phyloP scores from a whole-genome alignment of 2,329 filamentous ascomycete genomes.

The Xylaria polymorpha region DNA sequence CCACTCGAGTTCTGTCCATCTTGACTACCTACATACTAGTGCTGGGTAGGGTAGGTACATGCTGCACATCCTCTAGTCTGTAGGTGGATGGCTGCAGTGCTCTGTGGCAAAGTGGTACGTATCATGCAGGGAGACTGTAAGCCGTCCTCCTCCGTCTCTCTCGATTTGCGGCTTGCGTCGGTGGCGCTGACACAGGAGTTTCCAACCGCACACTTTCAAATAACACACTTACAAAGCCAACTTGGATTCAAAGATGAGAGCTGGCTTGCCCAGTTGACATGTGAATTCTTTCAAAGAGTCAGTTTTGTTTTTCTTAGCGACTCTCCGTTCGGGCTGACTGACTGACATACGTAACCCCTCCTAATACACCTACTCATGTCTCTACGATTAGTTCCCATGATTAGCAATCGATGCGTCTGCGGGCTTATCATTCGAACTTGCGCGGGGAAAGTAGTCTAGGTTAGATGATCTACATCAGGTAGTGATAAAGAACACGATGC shows the following conservation, averaged over 20 bases:
- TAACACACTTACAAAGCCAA: not conserved
- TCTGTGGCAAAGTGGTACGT: conserved; percentile 15
- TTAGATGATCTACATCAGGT: not conserved
- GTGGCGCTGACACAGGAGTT: conserved; percentile 29
- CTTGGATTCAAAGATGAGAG: not conserved
- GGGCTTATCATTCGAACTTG: not conserved
- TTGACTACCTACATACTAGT: not conserved
- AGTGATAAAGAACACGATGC: not conserved
- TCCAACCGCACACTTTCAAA: not conserved
- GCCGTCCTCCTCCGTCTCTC: not conserved
- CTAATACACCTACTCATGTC: not conserved
- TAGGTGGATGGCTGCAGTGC: not conserved
- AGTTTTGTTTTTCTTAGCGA: not conserved
- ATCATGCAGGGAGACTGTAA: not conserved
- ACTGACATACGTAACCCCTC: not conserved
- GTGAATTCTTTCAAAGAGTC: conserved; percentile 2
- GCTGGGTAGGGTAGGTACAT: not conserved
- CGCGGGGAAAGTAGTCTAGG: not conserved
- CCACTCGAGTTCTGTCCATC: not conserved
- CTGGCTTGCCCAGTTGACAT: not conserved
- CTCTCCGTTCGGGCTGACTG: not conserved
- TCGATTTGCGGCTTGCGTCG: conserved; percentile 24
- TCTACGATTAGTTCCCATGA: not conserved
- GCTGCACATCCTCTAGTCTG: no score
- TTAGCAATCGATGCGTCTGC: not conserved